Evolutionary conservation across 768 basidiomycete genomes (phyloP).

Genomic region (Favolaschia claudopus): DNA sequence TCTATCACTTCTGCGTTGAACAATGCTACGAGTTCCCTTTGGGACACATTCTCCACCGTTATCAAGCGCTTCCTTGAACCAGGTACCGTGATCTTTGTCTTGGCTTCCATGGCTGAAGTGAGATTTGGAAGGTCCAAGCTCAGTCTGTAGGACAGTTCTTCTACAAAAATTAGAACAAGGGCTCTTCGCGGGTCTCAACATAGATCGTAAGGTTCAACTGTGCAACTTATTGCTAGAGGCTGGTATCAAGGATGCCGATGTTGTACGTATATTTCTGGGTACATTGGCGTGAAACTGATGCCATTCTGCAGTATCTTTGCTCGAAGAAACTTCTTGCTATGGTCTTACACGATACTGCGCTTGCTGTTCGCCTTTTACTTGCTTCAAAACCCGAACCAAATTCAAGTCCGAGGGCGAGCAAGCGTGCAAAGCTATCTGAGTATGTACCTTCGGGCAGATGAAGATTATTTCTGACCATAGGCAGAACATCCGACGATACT

Average conservation of each 20-base stretch:
- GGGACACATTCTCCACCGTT: constrained; percentile 57
- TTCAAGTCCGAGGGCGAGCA: constrained; percentile 58
- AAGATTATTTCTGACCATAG: background rate
- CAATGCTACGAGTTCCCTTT: constrained; percentile 48
- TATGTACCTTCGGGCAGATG: constrained; percentile 38
- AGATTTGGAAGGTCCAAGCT: constrained; percentile 45
- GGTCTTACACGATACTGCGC: constrained; percentile 55
- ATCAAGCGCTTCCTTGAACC: constrained; percentile 53
- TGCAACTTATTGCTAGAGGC: constrained; percentile 64
- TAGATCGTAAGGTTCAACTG: constrained; percentile 62
- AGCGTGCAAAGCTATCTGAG: constrained; percentile 70
- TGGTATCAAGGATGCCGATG: constrained; percentile 53
- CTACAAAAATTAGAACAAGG: constrained; percentile 57
- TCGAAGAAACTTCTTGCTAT: constrained; percentile 59
- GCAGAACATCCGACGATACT: constrained; percentile 43
- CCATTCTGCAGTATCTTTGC: constrained; percentile 45
- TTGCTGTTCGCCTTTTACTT: constrained; percentile 62
- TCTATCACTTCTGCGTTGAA: constrained; percentile 55
- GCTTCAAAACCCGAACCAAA: constrained; percentile 53
- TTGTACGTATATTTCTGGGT: constrained; percentile 46
- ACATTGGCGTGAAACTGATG: background rate
- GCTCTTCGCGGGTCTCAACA: constrained; percentile 60
- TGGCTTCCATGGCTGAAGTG: background rate
- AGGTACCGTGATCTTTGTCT: constrained; percentile 44
- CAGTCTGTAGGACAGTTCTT: constrained; percentile 49